Percentiles rank a stretch among this genome's conserved stretches.
These are phyloP conservation scores for Ophiostoma himal-ulmi DNA, from an alignment of 2,329 filamentous ascomycete species.

Conservation along the genomic window DNA sequence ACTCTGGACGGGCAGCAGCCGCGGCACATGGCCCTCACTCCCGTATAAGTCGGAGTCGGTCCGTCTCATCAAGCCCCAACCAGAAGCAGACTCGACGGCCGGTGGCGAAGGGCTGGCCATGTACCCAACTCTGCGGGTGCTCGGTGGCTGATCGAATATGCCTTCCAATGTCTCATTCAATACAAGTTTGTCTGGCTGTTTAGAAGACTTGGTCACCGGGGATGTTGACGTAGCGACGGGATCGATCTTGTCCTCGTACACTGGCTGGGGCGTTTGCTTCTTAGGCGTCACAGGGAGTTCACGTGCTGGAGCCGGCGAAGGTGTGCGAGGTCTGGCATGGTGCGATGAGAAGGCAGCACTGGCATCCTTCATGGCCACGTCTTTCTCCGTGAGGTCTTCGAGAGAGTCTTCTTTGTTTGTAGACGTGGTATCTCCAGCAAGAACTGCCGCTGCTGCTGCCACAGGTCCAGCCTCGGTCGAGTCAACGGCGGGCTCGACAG, in stretches of 20 bases:
- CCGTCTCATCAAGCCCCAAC: constrained; percentile 30
- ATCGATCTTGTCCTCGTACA: constrained; percentile 9
- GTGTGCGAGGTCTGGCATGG: background rate
- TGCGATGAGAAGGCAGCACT: background rate
- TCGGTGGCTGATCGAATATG: constrained; percentile 18
- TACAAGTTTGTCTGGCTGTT: background rate
- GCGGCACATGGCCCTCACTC: constrained; percentile 31
- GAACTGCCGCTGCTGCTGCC: background rate
- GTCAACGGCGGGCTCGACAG: background rate
- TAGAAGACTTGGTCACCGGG: constrained; percentile 10
- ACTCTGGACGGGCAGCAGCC: constrained; percentile 30
- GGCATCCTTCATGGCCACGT: background rate
- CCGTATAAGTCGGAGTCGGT: constrained; percentile 29
- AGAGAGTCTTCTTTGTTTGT: background rate
- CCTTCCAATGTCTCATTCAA: constrained; percentile 13
- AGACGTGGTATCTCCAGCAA: background rate
- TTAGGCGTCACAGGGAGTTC: background rate
- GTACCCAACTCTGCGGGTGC: background rate
- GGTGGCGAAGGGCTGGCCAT: constrained; percentile 8
- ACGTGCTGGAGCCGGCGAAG: background rate
- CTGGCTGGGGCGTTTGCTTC: background rate
- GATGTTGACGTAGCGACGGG: constrained; percentile 27
- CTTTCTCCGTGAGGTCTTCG: background rate
- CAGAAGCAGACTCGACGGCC: constrained; percentile 24
- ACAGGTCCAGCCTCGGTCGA: background rate